phyloP scores from a whole-genome alignment of 2,329 filamentous ascomycete genomes.

The Biscogniauxia mediterranea region DNA sequence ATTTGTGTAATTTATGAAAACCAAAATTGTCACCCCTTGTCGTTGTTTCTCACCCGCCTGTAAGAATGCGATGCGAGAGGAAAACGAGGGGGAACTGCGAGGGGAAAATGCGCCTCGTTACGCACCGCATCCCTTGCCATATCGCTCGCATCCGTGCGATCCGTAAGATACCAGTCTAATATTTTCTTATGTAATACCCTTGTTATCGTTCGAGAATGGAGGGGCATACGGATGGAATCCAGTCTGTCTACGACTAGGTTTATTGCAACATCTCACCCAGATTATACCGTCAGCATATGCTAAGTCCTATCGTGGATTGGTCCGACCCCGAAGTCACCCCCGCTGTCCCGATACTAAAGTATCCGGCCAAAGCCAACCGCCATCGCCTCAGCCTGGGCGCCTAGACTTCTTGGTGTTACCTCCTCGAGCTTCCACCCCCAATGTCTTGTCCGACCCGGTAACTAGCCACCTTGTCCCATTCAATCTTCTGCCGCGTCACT shows the following conservation, averaged over 20 bases:
- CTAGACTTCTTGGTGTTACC: conserved; percentile 35
- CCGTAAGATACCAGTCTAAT: not conserved
- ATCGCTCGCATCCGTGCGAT: not conserved
- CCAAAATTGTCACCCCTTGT: no score
- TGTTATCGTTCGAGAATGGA: not conserved
- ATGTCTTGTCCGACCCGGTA: conserved; percentile 85
- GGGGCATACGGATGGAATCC: not conserved
- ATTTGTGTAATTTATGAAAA: not conserved
- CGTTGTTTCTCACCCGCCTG: no score
- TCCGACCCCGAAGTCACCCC: not conserved
- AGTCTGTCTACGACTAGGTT: not conserved
- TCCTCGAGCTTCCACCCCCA: conserved; percentile 61
- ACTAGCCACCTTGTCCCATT: conserved; percentile 97
- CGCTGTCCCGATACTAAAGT: conserved; percentile 6
- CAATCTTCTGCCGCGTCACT: conserved; percentile 96
- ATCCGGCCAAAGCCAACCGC: not conserved
- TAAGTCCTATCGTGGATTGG: not conserved
- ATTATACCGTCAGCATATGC: not conserved
- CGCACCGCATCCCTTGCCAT: no score
- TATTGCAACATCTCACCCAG: not conserved
- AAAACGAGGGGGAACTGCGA: no score
- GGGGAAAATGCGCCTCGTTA: no score
- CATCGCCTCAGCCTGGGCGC: conserved; percentile 8
- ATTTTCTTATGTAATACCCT: not conserved
- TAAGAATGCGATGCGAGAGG: no score